Conservation (phyloP, 164 flowering plant species). For the Santalum album region DNA sequence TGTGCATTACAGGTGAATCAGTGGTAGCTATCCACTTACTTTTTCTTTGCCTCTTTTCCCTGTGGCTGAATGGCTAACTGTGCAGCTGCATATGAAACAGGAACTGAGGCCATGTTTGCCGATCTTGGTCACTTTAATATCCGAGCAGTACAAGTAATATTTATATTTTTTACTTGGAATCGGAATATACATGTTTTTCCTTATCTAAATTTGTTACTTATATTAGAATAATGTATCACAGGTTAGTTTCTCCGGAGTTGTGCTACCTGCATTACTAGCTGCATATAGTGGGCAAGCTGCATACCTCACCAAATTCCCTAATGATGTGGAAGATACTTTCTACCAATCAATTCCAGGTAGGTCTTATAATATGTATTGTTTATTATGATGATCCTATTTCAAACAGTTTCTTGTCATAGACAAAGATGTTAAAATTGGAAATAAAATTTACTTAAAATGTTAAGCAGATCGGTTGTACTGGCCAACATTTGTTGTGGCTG, state of each 20-base stretch:
- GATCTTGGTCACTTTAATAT: constrained; percentile 79
- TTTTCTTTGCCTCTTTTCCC: background rate
- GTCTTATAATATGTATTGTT: background rate
- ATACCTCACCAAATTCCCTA: constrained; percentile 37
- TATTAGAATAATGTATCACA: constrained; percentile 15
- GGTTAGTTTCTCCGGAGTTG: constrained; percentile 45
- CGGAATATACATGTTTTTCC: background rate
- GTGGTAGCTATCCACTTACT: no score
- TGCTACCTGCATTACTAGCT: constrained; percentile 39
- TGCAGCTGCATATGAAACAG: constrained; percentile 22
- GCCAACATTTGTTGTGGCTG: constrained; percentile 65
- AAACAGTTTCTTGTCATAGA: background rate
- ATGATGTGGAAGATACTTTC: constrained; percentile 34
- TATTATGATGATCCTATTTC: background rate
- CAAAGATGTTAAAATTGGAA: no score
- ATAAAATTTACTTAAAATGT: background rate
- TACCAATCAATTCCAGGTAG: constrained; percentile 49
- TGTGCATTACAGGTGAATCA: constrained; percentile 54
- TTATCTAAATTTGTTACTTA: background rate
- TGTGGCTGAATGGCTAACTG: background rate
- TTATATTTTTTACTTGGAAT: no score
- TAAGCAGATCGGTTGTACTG: constrained; percentile 49
- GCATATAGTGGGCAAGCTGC: constrained; percentile 72
- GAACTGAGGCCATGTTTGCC: constrained; percentile 93
- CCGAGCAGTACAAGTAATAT: constrained; percentile 53